Evolutionary conservation across 495 filamentous ascomycete genomes (phyloP).

Genomic region (Rostrohypoxylon terebratum): DNA sequence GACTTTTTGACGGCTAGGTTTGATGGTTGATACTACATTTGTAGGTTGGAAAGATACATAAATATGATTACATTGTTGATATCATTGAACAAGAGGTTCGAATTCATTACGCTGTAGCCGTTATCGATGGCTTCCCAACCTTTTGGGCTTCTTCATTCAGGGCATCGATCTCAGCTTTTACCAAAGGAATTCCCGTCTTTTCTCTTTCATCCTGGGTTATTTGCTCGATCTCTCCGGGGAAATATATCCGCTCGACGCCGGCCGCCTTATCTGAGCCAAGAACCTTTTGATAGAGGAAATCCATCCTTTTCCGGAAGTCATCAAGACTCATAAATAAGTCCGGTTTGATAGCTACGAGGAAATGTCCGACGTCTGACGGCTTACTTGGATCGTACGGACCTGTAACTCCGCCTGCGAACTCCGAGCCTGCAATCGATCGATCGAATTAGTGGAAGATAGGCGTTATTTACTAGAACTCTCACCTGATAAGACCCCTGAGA

Average conservation of each 20-base stretch:
- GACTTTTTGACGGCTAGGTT: slow-evolving; percentile 68
- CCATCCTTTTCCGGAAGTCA: slow-evolving; percentile 77
- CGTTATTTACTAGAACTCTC: slow-evolving; percentile 14
- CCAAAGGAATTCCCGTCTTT: slow-evolving; percentile 72
- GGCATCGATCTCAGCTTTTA: slow-evolving; percentile 70
- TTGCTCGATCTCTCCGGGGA: slow-evolving; percentile 82
- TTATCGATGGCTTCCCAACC: slow-evolving; percentile 55
- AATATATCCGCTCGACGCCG: slow-evolving; percentile 81
- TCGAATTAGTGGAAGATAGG: slow-evolving; percentile 1
- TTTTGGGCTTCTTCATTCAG: slow-evolving; percentile 74
- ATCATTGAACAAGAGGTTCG: neutral
- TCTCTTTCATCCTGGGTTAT: slow-evolving; percentile 66
- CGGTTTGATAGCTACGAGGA: slow-evolving; percentile 78
- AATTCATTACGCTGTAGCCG: slow-evolving; percentile 21
- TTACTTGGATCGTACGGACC: slow-evolving; percentile 76
- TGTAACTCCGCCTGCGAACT: slow-evolving; percentile 78
- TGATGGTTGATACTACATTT: neutral
- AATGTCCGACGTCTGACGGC: slow-evolving; percentile 79
- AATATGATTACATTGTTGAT: neutral
- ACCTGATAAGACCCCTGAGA: slow-evolving; percentile 79
- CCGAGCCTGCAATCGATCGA: slow-evolving; percentile 52
- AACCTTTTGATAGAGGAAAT: slow-evolving; percentile 73
- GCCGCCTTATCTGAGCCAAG: slow-evolving; percentile 72
- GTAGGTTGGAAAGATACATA: neutral
- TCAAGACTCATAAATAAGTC: slow-evolving; percentile 78